Evolutionary conservation across 495 filamentous ascomycete species (phyloP).

Genomic region (Emericellopsis terricola): DNA sequence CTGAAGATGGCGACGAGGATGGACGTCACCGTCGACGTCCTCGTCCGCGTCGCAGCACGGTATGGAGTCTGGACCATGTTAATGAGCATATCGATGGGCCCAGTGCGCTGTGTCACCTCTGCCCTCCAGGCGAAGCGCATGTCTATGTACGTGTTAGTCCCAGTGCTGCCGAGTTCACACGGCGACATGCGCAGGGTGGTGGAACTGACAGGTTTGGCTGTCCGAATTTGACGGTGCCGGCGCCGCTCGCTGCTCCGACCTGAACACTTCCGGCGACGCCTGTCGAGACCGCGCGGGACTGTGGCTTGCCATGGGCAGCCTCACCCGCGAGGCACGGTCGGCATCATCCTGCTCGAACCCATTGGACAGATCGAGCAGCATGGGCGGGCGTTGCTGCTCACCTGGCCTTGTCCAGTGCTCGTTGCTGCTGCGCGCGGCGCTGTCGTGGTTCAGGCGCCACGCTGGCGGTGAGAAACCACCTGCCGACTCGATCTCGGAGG

Average conservation of each 20-base stretch:
- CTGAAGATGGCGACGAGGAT: slow-evolving; percentile 37
- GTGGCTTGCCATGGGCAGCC: no score
- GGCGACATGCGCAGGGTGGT: no score
- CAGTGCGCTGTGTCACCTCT: slow-evolving; percentile 72
- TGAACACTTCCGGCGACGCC: no score
- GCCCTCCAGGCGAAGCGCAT: slow-evolving; percentile 72
- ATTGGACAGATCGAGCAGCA: slow-evolving; percentile 4
- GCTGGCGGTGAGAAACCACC: slow-evolving; percentile 38
- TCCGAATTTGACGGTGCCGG: no score
- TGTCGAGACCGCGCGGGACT: no score
- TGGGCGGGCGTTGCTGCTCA: slow-evolving; percentile 7
- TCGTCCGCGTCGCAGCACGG: slow-evolving; percentile 41
- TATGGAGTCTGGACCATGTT: slow-evolving; percentile 39
- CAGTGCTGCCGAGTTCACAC: no score
- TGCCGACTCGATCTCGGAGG: slow-evolving; percentile 15
- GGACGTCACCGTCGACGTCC: slow-evolving; percentile 39
- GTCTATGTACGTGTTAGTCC: no score
- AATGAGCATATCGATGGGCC: slow-evolving; percentile 63
- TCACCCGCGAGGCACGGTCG: no score
- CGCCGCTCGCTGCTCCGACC: no score
- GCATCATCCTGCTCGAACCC: slow-evolving; percentile 7
- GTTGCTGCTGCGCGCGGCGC: slow-evolving; percentile 34
- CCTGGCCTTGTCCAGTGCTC: slow-evolving; percentile 29
- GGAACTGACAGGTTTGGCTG: no score
- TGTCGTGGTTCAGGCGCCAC: slow-evolving; percentile 33